phyloP scores from a whole-genome alignment of 805 yeast species.

The Saccharomycopsis fibuligera region DNA sequence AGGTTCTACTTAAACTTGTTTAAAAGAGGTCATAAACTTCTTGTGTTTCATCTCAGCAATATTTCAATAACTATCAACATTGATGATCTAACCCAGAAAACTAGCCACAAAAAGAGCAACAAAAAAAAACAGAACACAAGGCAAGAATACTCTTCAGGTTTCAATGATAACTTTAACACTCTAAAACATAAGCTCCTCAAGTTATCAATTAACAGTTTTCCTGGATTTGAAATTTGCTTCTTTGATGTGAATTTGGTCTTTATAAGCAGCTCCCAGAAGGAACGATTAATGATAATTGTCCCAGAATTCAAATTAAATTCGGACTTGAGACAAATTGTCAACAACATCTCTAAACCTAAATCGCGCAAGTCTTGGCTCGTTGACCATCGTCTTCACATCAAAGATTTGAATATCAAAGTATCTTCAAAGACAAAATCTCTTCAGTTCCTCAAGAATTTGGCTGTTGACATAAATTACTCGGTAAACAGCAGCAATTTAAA shows the following conservation, averaged over 20 bases:
- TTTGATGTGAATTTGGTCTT: conserved; percentile 14
- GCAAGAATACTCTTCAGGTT: neutral
- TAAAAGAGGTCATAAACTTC: conserved; percentile 5
- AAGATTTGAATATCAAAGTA: neutral
- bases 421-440: neutral
- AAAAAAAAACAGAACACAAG: neutral
- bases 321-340: neutral
- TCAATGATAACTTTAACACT: neutral
- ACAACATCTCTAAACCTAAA: neutral
- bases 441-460: neutral
- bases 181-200: conserved; percentile 12
- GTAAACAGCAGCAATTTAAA: neutral
- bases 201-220: conserved; percentile 22
- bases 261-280: neutral
- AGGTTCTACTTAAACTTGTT: conserved; percentile 11
- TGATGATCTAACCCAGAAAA: neutral
- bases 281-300: conserved; percentile 1
- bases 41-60: conserved; percentile 8
- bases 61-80: conserved; percentile 1
- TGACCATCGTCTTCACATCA: neutral
- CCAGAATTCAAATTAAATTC: conserved; percentile 2
- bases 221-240: conserved; percentile 24
- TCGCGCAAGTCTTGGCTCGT: neutral
- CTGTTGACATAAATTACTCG: conserved; percentile 1
- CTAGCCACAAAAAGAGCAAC: neutral